Conservation (phyloP, 2,329 filamentous ascomycete genomes). For the Xylaria polymorpha region DNA sequence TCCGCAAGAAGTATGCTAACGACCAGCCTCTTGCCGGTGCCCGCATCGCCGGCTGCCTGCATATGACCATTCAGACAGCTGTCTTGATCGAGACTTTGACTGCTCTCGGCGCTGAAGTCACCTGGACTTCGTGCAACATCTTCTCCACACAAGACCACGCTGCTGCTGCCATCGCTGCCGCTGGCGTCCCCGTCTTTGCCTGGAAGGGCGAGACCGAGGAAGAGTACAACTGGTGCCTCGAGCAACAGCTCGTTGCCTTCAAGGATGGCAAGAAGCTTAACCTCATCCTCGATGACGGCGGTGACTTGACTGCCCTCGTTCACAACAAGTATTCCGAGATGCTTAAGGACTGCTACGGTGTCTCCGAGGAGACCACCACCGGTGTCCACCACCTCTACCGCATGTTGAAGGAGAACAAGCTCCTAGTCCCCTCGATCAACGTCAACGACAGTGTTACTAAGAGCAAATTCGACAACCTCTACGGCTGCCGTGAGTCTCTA, state of each 20-base stretch:
- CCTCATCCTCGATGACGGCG: slow-evolving; percentile 98
- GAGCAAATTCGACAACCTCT: slow-evolving; percentile 99
- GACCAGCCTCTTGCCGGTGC: slow-evolving; percentile 96
- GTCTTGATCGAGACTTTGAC: slow-evolving; percentile 98
- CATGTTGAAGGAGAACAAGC: slow-evolving; percentile 91
- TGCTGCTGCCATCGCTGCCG: slow-evolving; percentile 94
- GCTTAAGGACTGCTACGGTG: slow-evolving; percentile 97
- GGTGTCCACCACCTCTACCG: slow-evolving; percentile 99
- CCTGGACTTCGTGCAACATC: slow-evolving; percentile 99
- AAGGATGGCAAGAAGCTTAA: slow-evolving; percentile 97
- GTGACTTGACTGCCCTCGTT: slow-evolving; percentile 94
- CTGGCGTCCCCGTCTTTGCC: slow-evolving; percentile 86
- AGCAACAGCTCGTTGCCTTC: slow-evolving; percentile 97
- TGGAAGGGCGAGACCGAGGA: slow-evolving; percentile 96
- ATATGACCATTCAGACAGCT: slow-evolving; percentile 99
- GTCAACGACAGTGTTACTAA: slow-evolving; percentile 99
- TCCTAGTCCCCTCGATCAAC: slow-evolving; percentile 96
- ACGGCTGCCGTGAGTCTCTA: slow-evolving; percentile 98
- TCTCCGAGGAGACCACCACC: slow-evolving; percentile 99
- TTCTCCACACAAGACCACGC: slow-evolving; percentile 99
- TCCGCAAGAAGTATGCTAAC: slow-evolving; percentile 86
- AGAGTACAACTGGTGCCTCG: slow-evolving; percentile 99
- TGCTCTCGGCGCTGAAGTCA: slow-evolving; percentile 95
- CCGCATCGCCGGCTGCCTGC: slow-evolving; percentile 96
- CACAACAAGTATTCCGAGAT: slow-evolving; percentile 98